Base-by-base conservation (phyloP, 2,329 filamentous ascomycete genomes). In the Cordyceps tenuipes region DNA sequence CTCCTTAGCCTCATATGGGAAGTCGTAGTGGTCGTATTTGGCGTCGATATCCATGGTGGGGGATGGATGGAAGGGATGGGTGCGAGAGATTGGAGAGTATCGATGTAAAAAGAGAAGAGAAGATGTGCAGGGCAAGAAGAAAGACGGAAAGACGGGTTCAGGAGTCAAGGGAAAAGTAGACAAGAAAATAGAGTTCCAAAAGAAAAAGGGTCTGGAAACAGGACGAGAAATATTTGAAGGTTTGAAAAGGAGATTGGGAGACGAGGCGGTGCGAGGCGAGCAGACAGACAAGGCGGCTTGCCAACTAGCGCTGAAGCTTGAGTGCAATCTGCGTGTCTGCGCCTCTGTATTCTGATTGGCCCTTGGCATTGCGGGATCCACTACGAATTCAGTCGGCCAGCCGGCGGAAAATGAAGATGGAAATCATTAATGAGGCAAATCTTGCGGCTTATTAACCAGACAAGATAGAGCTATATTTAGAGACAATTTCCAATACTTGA, bases 21-120 rank as follows among this genome's bases (percentile, higher is more conserved):
- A 97, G 76, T 97, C 92, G 76, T 94, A 97, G 79, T 95, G 75
- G 78, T 97, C 94, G 81, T 97, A 96, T 79, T 96, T 97, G 73
- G 90, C 82, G 76, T 96, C 87, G 68, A 91, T 72, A 73, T 84
- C 77, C 77, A 84, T 78, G 69, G 71, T 73, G 69, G 60, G 62
- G 59, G 39, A 34, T 29, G 64, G 62, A 61, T 29, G 64, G 62
- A 61, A 60, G 31, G 55, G 59, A 44, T 23, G 46, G 43, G 58
- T 63, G 36, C 19, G 51, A 47, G 36, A n/a, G 15, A 46, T 36
- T 43, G 21, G 51, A 60, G 51, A 29, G 56, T 59, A 52, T 52
- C 46, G 39, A 52, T 52, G 48, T 48, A 44, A 43, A 26, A 29
- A 17, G 21, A 12, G n/a, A 8, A 26, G 48, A 10, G 34, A 36